Conservation (phyloP, 2,329 filamentous ascomycete genomes). For the Fusarium nodosum region DNA sequence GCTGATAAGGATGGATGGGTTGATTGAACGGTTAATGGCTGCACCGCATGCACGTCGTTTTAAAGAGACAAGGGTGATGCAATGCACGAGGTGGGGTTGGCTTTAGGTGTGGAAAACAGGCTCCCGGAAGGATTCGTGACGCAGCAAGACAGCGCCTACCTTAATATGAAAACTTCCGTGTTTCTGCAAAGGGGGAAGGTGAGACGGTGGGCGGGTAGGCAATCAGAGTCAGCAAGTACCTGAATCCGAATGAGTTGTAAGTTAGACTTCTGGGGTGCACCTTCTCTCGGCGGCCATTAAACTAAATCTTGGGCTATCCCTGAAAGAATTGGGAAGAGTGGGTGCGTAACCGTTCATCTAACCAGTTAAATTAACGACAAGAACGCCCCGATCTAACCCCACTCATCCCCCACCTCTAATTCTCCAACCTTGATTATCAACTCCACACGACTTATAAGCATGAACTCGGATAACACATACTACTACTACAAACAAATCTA, state of each 20-base stretch:
- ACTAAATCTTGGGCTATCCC: slow-evolving; percentile 41
- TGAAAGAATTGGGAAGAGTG: background rate
- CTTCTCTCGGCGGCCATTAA: slow-evolving; percentile 15
- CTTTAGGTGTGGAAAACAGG: background rate
- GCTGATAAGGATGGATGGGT: slow-evolving; percentile 33
- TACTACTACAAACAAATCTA: slow-evolving; percentile 8
- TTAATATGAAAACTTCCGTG: slow-evolving; percentile 7
- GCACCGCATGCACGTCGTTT: slow-evolving; percentile 13
- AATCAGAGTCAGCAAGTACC: slow-evolving; percentile 3
- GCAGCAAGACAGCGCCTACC: slow-evolving; percentile 3
- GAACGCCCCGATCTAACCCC: slow-evolving; percentile 17
- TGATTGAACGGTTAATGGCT: slow-evolving; percentile 21
- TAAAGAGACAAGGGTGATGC: slow-evolving; percentile 24
- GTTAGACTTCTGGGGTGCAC: slow-evolving; percentile 29
- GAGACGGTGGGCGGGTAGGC: slow-evolving; percentile 1
- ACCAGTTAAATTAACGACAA: slow-evolving; percentile 1
- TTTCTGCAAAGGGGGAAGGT: slow-evolving; percentile 9
- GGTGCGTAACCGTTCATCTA: background rate
- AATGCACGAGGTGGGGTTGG: slow-evolving; percentile 18
- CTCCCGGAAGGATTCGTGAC: slow-evolving; percentile 13
- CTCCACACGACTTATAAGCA: slow-evolving; percentile 19
- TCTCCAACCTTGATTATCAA: slow-evolving; percentile 19
- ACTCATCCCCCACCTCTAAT: slow-evolving; percentile 26
- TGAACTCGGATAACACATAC: slow-evolving; percentile 10
- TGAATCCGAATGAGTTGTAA: slow-evolving; percentile 5